Percentiles rank a stretch among this genome's conserved stretches.
Evolutionary conservation across 805 yeast species (phyloP).

Genomic region (Saccharomycopsis oosterbeekiorum): DNA sequence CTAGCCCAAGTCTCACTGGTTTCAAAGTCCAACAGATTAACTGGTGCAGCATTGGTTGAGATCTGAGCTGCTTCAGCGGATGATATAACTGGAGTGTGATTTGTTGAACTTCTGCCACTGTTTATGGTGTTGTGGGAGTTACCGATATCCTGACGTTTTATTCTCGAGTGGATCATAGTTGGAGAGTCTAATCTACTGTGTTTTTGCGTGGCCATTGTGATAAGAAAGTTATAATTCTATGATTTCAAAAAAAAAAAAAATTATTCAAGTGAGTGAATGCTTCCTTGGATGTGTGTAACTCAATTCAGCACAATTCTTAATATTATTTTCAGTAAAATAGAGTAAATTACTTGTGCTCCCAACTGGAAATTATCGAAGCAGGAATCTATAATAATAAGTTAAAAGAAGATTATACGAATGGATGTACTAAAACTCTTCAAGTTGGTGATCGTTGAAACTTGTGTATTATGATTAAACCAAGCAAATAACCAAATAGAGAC

Average conservation of each 20-base stretch:
- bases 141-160: conserved; percentile 13
- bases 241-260: no score
- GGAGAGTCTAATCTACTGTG: conserved; percentile 14
- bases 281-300: no score
- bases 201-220: conserved; percentile 3
- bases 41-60: not conserved
- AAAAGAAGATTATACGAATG: no score
- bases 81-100: not conserved
- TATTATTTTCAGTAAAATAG: no score
- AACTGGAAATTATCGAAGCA: no score
- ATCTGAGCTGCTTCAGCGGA: not conserved
- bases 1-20: conserved; percentile 18
- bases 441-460: no score
- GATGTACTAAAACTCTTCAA: no score
- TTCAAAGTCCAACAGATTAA: conserved; percentile 8
- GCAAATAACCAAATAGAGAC: not conserved
- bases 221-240: not conserved
- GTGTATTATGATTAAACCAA: no score
- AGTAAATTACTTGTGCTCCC: no score
- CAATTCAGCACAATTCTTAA: no score
- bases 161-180: conserved; percentile 8
- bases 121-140: not conserved
- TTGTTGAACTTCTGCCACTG: not conserved
- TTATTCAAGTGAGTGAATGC: no score
- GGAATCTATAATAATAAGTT: no score